Conservation (phyloP, 495 filamentous ascomycete genomes). For the Penicillium subrubescens region DNA sequence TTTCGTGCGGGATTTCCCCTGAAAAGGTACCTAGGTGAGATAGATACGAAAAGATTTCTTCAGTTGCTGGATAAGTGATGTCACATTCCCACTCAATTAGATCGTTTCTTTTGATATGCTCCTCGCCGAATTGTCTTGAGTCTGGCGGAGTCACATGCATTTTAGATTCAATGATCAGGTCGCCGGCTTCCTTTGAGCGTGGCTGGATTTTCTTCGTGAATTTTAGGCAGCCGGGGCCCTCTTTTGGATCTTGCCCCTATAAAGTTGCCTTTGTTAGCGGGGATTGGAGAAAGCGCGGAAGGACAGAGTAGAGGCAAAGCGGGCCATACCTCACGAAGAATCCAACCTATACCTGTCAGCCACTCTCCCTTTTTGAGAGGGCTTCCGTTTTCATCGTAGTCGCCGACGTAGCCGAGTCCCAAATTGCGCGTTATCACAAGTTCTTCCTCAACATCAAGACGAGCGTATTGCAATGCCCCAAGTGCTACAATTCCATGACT, state of each 20-base stretch:
- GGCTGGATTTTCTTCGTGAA: not conserved
- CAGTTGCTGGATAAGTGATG: constrained; percentile 5
- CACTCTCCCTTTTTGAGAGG: not conserved
- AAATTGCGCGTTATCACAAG: not conserved
- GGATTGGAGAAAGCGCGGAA: too few relatives aligned
- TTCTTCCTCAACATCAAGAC: not conserved
- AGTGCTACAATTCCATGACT: not conserved
- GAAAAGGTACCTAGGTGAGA: constrained; percentile 3
- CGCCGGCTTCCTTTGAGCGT: not conserved
- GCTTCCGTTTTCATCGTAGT: not conserved
- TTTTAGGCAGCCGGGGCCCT: not conserved
- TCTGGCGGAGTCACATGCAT: not conserved
- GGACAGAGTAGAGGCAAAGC: too few relatives aligned
- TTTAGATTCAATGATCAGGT: not conserved
- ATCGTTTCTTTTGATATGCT: not conserved
- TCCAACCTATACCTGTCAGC: constrained; percentile 6
- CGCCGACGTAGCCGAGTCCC: not conserved
- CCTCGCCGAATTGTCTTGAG: not conserved
- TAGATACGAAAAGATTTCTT: not conserved
- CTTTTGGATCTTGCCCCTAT: constrained; percentile 1
- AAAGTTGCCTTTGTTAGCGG: not conserved
- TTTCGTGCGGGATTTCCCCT: not conserved
- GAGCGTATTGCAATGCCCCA: not conserved
- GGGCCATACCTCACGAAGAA: constrained; percentile 1
- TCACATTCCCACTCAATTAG: constrained; percentile 2